Percentiles rank a stretch among this genome's conserved stretches.
phyloP scores from a whole-genome alignment of 2,329 filamentous ascomycete genomes.

The Ophiostoma sp. region DNA sequence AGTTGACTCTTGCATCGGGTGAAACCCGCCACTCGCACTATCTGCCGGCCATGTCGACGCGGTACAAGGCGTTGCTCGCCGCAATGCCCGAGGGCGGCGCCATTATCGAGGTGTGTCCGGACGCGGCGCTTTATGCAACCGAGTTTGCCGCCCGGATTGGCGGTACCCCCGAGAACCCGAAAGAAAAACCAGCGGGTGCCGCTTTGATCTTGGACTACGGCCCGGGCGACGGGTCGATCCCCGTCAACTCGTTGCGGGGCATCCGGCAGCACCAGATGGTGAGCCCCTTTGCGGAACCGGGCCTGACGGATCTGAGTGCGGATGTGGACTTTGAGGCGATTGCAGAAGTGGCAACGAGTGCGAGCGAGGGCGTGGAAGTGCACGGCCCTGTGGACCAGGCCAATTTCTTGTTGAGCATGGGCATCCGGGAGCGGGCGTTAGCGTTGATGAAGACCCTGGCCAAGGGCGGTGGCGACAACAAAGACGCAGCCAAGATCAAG shows the following conservation, averaged over 20 bases:
- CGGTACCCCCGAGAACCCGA: constrained; percentile 57
- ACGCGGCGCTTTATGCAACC: constrained; percentile 74
- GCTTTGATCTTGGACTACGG: constrained; percentile 97
- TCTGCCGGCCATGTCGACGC: constrained; percentile 76
- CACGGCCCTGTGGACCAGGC: constrained; percentile 90
- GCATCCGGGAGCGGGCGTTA: constrained; percentile 74
- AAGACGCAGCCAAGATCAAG: constrained; percentile 35
- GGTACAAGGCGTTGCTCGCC: constrained; percentile 74
- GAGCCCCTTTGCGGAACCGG: constrained; percentile 76
- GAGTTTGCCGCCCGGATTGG: constrained; percentile 87
- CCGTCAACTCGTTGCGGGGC: constrained; percentile 85
- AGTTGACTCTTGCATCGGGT: constrained; percentile 73
- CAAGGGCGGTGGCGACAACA: constrained; percentile 38
- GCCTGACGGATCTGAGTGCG: constrained; percentile 82
- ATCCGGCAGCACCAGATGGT: constrained; percentile 76
- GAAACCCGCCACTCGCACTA: constrained; percentile 82
- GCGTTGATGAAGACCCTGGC: constrained; percentile 56
- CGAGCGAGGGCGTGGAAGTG: constrained; percentile 80
- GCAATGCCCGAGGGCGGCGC: constrained; percentile 63
- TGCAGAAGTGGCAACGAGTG: constrained; percentile 75
- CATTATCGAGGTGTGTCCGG: constrained; percentile 86
- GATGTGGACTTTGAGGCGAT: constrained; percentile 92
- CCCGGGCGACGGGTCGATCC: constrained; percentile 68
- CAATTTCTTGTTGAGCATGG: constrained; percentile 76
- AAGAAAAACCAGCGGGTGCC: constrained; percentile 70